A percentile compares a stretch with the other conserved stretches of the same genome.
Evolutionary conservation across 805 yeast genomes (phyloP).

Genomic region (Barnettozyma sucrosica): DNA sequence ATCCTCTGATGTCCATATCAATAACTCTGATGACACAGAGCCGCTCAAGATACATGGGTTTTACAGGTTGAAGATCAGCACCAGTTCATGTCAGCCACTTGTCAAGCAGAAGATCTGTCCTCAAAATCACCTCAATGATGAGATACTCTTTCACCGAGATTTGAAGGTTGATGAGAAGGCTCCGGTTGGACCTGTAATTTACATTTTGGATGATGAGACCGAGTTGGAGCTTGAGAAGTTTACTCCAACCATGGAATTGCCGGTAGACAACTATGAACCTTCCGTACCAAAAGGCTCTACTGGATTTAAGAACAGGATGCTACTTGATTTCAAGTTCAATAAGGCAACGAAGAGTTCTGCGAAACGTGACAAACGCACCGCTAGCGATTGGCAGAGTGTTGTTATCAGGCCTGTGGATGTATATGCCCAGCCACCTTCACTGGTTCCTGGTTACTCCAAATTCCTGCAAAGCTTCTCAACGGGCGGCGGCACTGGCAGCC

Average conservation of each 20-base stretch:
- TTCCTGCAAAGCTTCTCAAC: neutral
- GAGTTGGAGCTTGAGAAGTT: constrained; percentile 4
- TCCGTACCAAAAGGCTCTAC: neutral
- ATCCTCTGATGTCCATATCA: constrained; percentile 4
- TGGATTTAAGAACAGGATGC: neutral
- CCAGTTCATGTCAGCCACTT: neutral
- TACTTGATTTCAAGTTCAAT: constrained; percentile 5
- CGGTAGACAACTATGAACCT: neutral
- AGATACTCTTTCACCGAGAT: constrained; percentile 11
- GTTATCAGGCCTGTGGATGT: constrained; percentile 5
- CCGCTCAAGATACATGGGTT: neutral
- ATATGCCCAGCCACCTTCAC: neutral
- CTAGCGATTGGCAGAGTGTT: neutral
- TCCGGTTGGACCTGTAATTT: constrained; percentile 9
- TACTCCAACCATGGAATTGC: neutral
- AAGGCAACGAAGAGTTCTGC: neutral
- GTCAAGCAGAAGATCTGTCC: constrained; percentile 5
- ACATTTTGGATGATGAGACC: constrained; percentile 7
- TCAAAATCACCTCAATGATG: constrained; percentile 8
- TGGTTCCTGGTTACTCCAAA: constrained; percentile 2
- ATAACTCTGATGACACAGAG: neutral
- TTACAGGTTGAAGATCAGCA: constrained; percentile 3
- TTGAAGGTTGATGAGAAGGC: constrained; percentile 9
- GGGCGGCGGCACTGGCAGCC: neutral
- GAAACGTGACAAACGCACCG: neutral